These are phyloP conservation scores for Gastrodia elata DNA, from an alignment of 106 monocot species.

Conservation along the genomic window DNA sequence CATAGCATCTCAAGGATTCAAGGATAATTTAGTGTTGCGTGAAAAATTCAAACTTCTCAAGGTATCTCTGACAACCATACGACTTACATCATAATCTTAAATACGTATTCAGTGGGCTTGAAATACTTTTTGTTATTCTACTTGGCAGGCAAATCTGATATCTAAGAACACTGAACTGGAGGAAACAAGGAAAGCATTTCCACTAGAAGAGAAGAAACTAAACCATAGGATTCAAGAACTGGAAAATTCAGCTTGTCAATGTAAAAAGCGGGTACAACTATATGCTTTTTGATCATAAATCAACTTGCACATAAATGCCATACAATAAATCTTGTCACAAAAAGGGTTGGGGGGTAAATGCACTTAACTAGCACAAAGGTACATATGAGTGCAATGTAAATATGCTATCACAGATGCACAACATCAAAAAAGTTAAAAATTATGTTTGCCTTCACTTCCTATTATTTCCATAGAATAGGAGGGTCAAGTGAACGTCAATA, in stretches of 20 bases:
- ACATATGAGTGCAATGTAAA: neutral
- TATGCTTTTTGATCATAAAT: neutral
- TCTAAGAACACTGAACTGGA: slow-evolving; percentile 11
- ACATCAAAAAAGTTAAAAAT: neutral
- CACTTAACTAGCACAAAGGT: neutral
- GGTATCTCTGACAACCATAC: slow-evolving; percentile 9
- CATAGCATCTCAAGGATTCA: slow-evolving; percentile 8
- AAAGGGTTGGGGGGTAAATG: neutral
- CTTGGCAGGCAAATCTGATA: slow-evolving; percentile 15
- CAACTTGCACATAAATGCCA: neutral
- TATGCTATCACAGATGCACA: neutral
- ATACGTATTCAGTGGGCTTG: neutral
- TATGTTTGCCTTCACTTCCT: neutral
- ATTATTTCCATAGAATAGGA: neutral
- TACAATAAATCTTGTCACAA: neutral
- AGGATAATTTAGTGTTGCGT: slow-evolving; percentile 8
- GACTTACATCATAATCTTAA: neutral
- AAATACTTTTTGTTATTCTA: neutral
- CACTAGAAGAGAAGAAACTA: slow-evolving; percentile 10
- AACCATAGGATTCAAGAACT: slow-evolving; percentile 16
- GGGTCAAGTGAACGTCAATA: too few relatives aligned
- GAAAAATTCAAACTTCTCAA: slow-evolving; percentile 22
- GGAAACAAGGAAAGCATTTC: slow-evolving; percentile 7
- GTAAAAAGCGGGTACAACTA: neutral
- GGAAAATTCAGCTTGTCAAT: slow-evolving; percentile 4